Evolutionary conservation across 371 early-diverging fungal genomes (phyloP).

Genomic region (Mucor racemosus): DNA sequence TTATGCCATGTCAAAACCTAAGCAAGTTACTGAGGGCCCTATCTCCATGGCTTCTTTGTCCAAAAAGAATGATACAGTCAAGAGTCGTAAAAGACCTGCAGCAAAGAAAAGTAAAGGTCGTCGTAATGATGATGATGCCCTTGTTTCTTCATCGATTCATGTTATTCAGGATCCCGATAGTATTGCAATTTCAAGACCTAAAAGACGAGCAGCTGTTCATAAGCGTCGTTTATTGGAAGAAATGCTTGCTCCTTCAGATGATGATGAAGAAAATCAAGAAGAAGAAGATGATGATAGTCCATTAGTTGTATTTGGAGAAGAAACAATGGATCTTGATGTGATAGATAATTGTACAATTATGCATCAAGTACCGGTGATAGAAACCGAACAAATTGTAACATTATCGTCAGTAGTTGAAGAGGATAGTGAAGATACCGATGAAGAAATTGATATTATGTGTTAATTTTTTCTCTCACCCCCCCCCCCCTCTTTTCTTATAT

Average conservation of each 20-base stretch:
- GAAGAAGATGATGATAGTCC: slow-evolving; percentile 29
- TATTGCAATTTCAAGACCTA: slow-evolving; percentile 46
- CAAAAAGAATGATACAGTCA: slow-evolving; percentile 18
- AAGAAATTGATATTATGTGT: slow-evolving; percentile 41
- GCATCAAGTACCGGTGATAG: slow-evolving; percentile 27
- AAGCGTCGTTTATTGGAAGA: slow-evolving; percentile 53
- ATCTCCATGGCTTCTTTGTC: slow-evolving; percentile 50
- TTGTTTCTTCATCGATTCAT: slow-evolving; percentile 24
- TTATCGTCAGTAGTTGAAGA: slow-evolving; percentile 9
- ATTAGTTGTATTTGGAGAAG: slow-evolving; percentile 45
- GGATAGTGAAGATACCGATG: slow-evolving; percentile 27
- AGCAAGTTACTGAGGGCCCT: slow-evolving; percentile 29
- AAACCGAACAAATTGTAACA: slow-evolving; percentile 12
- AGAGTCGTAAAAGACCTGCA: slow-evolving; percentile 11
- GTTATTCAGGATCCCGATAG: slow-evolving; percentile 35
- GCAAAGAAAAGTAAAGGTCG: slow-evolving; percentile 12
- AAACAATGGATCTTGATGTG: slow-evolving; percentile 50
- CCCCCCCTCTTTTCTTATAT: not conserved
- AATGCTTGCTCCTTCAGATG: slow-evolving; percentile 47
- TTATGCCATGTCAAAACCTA: slow-evolving; percentile 7
- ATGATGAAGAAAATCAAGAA: slow-evolving; percentile 23
- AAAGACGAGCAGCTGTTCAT: slow-evolving; percentile 49
- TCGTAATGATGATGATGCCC: slow-evolving; percentile 27
- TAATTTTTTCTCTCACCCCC: slow-evolving; percentile 4
- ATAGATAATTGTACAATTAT: slow-evolving; percentile 49